A percentile compares a stretch with the other conserved stretches of the same genome.
Evolutionary conservation across 2,329 filamentous ascomycete species (phyloP).

Genomic region (Talaromyces piceae): DNA sequence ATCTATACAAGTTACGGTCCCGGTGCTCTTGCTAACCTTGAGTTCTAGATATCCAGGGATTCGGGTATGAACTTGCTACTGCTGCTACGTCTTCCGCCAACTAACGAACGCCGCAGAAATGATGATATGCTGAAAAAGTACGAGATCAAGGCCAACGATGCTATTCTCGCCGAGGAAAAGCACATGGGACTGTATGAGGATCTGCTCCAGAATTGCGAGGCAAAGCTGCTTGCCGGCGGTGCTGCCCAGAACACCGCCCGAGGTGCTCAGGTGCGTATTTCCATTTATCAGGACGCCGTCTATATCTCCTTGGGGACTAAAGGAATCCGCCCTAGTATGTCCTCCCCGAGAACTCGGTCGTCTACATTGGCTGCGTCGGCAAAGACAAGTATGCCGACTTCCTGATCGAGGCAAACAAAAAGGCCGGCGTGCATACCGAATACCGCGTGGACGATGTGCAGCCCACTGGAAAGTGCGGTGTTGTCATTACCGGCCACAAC

Average conservation of each 20-base stretch:
- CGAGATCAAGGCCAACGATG: slow-evolving; percentile 88
- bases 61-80: slow-evolving; percentile 44
- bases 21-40: slow-evolving; percentile 7
- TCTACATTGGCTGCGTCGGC: slow-evolving; percentile 90
- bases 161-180: slow-evolving; percentile 90
- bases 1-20: background rate
- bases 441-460: slow-evolving; percentile 82
- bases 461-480: slow-evolving; percentile 88
- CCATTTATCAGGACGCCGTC: background rate
- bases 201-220: slow-evolving; percentile 81
- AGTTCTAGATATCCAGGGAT: slow-evolving; percentile 83
- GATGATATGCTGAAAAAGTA: slow-evolving; percentile 87
- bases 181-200: slow-evolving; percentile 89
- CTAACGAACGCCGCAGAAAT: slow-evolving; percentile 49
- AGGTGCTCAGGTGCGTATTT: slow-evolving; percentile 62
- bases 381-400: slow-evolving; percentile 93
- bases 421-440: slow-evolving; percentile 85
- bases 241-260: slow-evolving; percentile 96
- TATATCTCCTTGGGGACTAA: background rate
- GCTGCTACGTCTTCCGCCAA: slow-evolving; percentile 6
- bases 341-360: slow-evolving; percentile 77
- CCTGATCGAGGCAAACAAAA: slow-evolving; percentile 74
- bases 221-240: slow-evolving; percentile 90
- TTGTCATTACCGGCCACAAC: slow-evolving; percentile 95
- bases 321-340: slow-evolving; percentile 57